phyloP scores from a whole-genome alignment of 257 asterid species.

The Schizonepeta tenuifolia region DNA sequence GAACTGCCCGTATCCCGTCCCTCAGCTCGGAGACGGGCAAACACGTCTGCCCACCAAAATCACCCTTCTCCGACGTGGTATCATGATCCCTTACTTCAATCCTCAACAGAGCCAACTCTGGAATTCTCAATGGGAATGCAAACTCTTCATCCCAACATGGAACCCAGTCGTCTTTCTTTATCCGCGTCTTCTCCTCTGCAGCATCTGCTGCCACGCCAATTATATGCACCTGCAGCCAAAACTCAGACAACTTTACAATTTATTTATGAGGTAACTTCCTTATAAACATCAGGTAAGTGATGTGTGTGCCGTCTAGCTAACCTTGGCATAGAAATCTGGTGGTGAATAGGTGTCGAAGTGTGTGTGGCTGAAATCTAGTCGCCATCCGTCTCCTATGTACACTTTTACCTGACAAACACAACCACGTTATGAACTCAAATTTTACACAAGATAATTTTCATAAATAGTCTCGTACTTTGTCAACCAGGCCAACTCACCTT shows the following conservation, averaged over 20 bases:
- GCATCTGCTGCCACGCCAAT: slow-evolving; percentile 70
- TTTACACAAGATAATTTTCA: neutral
- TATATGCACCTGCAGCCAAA: slow-evolving; percentile 51
- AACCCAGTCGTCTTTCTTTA: slow-evolving; percentile 83
- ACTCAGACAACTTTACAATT: neutral
- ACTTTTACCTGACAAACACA: slow-evolving; percentile 56
- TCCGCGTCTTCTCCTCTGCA: slow-evolving; percentile 67
- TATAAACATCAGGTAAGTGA: neutral
- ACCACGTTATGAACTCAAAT: neutral
- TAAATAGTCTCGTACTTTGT: no score
- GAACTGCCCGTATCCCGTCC: slow-evolving; percentile 79
- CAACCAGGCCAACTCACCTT: slow-evolving; percentile 44
- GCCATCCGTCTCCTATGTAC: slow-evolving; percentile 89
- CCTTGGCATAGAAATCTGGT: slow-evolving; percentile 88
- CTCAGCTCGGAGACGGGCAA: slow-evolving; percentile 75
- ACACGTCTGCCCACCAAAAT: slow-evolving; percentile 92
- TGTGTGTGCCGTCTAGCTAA: slow-evolving; percentile 25
- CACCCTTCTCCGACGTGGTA: slow-evolving; percentile 72
- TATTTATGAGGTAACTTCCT: neutral
- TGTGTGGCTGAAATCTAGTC: slow-evolving; percentile 82
- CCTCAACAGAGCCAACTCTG: slow-evolving; percentile 82
- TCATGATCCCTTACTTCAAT: slow-evolving; percentile 79
- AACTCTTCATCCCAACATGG: slow-evolving; percentile 85
- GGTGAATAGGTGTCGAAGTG: slow-evolving; percentile 86
- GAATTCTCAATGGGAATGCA: slow-evolving; percentile 69